phyloP scores from a whole-genome alignment of 129 eudicot genomes.

The Flaveria trinervia region DNA sequence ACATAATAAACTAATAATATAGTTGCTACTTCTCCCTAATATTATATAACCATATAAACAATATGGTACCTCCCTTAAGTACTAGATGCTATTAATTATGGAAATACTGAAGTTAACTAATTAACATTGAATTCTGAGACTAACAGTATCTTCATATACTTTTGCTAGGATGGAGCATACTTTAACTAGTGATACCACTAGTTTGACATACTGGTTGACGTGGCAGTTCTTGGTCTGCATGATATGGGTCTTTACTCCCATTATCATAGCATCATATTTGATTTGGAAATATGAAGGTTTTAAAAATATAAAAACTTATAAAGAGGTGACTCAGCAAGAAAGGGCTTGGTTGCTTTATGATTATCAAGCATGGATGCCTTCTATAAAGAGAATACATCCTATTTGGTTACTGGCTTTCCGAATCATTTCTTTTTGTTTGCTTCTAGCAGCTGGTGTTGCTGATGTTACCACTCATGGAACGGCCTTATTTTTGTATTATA shows the following conservation, averaged over 20 bases:
- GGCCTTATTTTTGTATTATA: constrained; percentile 61
- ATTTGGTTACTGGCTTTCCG: constrained; percentile 59
- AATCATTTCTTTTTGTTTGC: constrained; percentile 59
- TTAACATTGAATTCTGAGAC: background rate
- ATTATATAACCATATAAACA: background rate
- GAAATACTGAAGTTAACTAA: background rate
- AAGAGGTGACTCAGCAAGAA: constrained; percentile 38
- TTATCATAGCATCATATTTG: constrained; percentile 45
- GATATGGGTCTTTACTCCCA: constrained; percentile 54
- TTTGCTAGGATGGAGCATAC: constrained; percentile 57
- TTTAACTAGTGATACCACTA: constrained; percentile 49
- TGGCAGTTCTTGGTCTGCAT: constrained; percentile 75
- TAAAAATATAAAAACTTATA: constrained; percentile 28
- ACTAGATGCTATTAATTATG: background rate
- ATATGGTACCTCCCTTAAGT: background rate
- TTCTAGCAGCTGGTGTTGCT: constrained; percentile 44
- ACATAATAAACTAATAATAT: no score
- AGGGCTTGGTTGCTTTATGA: constrained; percentile 37
- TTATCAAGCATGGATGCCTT: constrained; percentile 81
- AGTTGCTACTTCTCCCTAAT: background rate
- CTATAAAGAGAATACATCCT: constrained; percentile 66
- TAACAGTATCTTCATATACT: constrained; percentile 7
- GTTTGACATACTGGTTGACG: constrained; percentile 78
- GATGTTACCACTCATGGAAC: constrained; percentile 62
- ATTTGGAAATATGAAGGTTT: constrained; percentile 65